phyloP scores from a whole-genome alignment of 2,329 filamentous ascomycete species.

The Trichoderma gracile region DNA sequence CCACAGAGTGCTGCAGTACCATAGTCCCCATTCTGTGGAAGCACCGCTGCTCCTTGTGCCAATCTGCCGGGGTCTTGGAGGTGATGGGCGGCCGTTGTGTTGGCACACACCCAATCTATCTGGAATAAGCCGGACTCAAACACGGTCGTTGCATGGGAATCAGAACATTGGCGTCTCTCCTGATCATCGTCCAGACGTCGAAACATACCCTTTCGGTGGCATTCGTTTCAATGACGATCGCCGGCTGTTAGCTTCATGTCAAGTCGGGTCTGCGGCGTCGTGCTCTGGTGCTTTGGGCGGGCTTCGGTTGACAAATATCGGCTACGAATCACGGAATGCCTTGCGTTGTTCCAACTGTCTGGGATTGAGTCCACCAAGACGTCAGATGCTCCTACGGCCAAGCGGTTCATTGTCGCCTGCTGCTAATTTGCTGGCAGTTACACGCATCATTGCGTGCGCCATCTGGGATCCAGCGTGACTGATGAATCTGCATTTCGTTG shows the following conservation, averaged over 20 bases:
- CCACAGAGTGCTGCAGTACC: neutral
- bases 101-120: neutral
- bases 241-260: neutral
- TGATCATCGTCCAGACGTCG: slow-evolving; percentile 3
- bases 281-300: neutral
- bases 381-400: slow-evolving; percentile 5
- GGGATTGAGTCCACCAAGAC: slow-evolving; percentile 11
- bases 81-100: slow-evolving; percentile 12
- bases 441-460: slow-evolving; percentile 11
- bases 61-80: slow-evolving; percentile 12
- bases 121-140: slow-evolving; percentile 14
- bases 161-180: slow-evolving; percentile 5
- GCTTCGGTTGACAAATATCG: too few species aligned
- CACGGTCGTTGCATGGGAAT: neutral
- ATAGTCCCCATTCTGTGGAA: neutral
- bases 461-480: slow-evolving; percentile 3
- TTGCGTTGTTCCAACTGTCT: neutral
- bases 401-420: slow-evolving; percentile 7
- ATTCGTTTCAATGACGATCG: slow-evolving; percentile 10
- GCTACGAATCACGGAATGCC: slow-evolving; percentile 8
- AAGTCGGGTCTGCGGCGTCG: neutral
- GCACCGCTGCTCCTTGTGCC: neutral
- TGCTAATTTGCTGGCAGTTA: slow-evolving; percentile 11
- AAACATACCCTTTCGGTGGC: neutral
- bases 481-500: neutral